A percentile compares a stretch with the other conserved stretches of the same genome.
Conservation (phyloP, 176 grass and related monocot genomes). For the Hordeum marinum region DNA sequence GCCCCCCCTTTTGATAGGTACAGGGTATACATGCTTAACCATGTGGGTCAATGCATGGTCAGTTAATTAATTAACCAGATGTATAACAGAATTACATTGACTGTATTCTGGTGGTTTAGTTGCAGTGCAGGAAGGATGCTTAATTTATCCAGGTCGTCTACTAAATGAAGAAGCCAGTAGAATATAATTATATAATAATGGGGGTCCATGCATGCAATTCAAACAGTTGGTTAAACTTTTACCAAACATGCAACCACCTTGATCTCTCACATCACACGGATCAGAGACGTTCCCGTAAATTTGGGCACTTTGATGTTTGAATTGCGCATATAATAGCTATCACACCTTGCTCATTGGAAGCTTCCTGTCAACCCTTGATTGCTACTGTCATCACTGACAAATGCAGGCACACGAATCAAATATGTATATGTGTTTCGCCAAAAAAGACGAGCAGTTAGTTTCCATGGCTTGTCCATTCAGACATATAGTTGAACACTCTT, state of each 20-base stretch:
- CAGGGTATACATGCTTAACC: neutral
- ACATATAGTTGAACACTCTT: neutral
- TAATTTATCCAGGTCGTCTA: neutral
- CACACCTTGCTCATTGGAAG: neutral
- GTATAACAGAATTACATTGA: neutral
- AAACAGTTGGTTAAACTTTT: neutral
- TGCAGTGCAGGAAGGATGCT: slow-evolving; percentile 7
- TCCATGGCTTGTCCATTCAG: neutral
- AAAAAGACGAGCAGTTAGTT: neutral
- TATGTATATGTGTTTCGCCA: neutral
- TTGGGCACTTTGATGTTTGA: slow-evolving; percentile 7
- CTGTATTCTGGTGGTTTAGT: neutral
- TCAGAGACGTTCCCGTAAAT: slow-evolving; percentile 2
- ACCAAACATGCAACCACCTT: slow-evolving; percentile 33
- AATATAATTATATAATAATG: neutral
- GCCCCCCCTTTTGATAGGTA: neutral
- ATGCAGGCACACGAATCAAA: neutral
- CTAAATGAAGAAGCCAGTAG: neutral
- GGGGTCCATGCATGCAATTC: neutral
- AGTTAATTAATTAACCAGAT: neutral
- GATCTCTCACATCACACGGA: neutral
- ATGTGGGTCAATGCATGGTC: neutral
- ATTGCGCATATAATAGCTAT: neutral
- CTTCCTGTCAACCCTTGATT: slow-evolving; percentile 13
- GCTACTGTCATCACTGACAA: slow-evolving; percentile 3